These are phyloP conservation scores for Strigomonas galati DNA, from an alignment of 208 protist genomes.

Conservation along the genomic window DNA sequence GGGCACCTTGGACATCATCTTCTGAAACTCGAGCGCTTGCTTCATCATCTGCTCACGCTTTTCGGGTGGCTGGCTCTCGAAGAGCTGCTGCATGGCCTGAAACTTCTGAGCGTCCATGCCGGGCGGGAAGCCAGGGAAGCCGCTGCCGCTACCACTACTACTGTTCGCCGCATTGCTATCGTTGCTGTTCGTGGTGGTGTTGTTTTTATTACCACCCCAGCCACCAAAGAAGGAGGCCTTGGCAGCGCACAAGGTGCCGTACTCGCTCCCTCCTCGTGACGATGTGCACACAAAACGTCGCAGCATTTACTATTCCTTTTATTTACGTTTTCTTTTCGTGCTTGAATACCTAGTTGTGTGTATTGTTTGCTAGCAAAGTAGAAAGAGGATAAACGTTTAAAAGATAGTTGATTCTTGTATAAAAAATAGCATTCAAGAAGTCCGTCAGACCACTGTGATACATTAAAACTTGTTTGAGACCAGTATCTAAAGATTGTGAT, in stretches of 20 bases:
- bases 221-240: constrained; percentile 8
- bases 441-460: too few species aligned
- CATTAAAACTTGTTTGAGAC: too few species aligned
- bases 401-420: too few species aligned
- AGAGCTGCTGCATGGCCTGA: constrained; percentile 69
- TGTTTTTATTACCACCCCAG: constrained; percentile 10
- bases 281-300: background rate
- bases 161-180: constrained; percentile 3
- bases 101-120: constrained; percentile 65
- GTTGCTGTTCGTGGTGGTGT: constrained; percentile 9
- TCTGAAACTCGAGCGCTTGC: constrained; percentile 79
- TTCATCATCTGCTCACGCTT: constrained; percentile 83
- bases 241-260: too few species aligned
- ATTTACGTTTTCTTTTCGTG: background rate
- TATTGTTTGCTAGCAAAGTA: too few species aligned
- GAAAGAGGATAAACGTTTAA: too few species aligned
- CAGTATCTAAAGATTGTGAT: too few species aligned
- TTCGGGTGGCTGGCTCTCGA: constrained; percentile 66
- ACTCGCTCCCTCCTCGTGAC: background rate
- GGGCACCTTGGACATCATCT: constrained; percentile 70
- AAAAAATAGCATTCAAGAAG: too few species aligned
- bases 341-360: background rate
- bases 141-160: background rate
- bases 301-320: background rate
- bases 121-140: constrained; percentile 32